Percentiles rank a stretch among this genome's conserved stretches.
These are phyloP conservation scores for Fusarium sp. DNA, from an alignment of 2,329 filamentous ascomycete genomes.

Conservation along the genomic window DNA sequence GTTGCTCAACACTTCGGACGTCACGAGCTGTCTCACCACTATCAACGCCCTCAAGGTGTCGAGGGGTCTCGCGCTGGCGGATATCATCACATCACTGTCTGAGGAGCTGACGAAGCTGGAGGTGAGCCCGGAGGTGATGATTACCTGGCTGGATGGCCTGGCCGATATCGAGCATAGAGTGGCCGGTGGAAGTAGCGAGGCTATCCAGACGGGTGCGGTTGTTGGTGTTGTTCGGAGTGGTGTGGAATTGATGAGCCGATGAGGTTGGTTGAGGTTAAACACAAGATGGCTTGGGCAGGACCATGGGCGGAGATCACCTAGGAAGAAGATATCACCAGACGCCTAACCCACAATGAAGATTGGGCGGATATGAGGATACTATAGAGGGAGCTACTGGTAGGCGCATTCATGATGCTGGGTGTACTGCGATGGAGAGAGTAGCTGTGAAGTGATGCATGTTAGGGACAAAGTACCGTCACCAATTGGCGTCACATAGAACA, in stretches of 20 bases:
- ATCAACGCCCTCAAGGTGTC: constrained; percentile 89
- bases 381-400: too few species aligned
- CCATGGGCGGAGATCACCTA: too few species aligned
- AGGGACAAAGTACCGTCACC: too few species aligned
- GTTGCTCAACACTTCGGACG: constrained; percentile 86
- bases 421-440: too few species aligned
- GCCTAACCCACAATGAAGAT: too few species aligned
- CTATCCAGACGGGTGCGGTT: constrained; percentile 91
- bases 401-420: too few species aligned
- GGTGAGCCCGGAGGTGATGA: constrained; percentile 88
- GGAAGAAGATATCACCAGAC: too few species aligned
- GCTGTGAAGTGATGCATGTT: too few species aligned
- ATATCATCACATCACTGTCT: constrained; percentile 89
- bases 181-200: constrained; percentile 88
- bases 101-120: constrained; percentile 88
- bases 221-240: constrained; percentile 91
- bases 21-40: constrained; percentile 89
- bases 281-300: background rate
- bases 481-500: too few species aligned
- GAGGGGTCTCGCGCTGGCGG: constrained; percentile 90
- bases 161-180: constrained; percentile 95
- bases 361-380: too few species aligned
- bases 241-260: constrained; percentile 76
- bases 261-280: background rate
- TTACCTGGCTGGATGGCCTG: constrained; percentile 91